These are phyloP conservation scores for Ogataea methylovora DNA, from an alignment of 805 yeast genomes.

Conservation along the genomic window DNA sequence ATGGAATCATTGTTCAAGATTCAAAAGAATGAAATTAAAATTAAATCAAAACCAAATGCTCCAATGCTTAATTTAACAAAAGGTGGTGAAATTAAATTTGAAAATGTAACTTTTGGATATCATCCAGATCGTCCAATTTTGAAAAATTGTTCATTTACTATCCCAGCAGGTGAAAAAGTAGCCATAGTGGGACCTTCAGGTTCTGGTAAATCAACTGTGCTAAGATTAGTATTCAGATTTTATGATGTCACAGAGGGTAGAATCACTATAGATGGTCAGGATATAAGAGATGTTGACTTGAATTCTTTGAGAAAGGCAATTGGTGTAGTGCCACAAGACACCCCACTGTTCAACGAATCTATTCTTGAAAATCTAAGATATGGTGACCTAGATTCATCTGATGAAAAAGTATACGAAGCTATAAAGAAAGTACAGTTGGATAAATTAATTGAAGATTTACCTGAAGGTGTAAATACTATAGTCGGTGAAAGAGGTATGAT, in stretches of 20 bases:
- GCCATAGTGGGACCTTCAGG: constrained; percentile 98
- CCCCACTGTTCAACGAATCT: constrained; percentile 90
- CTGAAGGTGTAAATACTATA: constrained; percentile 76
- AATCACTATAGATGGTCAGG: constrained; percentile 83
- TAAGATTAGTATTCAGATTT: constrained; percentile 79
- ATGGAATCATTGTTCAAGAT: constrained; percentile 92
- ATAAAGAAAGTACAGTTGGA: constrained; percentile 67
- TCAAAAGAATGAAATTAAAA: constrained; percentile 64
- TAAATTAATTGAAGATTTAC: constrained; percentile 56
- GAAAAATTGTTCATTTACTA: constrained; percentile 69
- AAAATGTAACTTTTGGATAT: constrained; percentile 89
- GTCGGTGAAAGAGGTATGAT: constrained; percentile 98
- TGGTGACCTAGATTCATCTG: constrained; percentile 69
- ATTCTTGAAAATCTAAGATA: constrained; percentile 82
- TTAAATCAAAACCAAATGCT: constrained; percentile 57
- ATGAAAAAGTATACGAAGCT: constrained; percentile 59
- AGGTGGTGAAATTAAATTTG: constrained; percentile 79
- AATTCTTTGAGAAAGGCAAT: constrained; percentile 66
- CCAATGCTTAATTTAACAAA: constrained; percentile 44
- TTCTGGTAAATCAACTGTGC: constrained; percentile 86
- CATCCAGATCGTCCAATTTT: constrained; percentile 84
- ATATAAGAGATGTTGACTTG: constrained; percentile 64
- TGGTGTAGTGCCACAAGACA: constrained; percentile 97
- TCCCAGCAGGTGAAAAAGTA: constrained; percentile 86
- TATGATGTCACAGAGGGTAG: constrained; percentile 78